Percentiles rank a stretch among this genome's conserved stretches.
phyloP scores from a whole-genome alignment of 768 basidiomycete species.

The Clitopilus hobsonii region DNA sequence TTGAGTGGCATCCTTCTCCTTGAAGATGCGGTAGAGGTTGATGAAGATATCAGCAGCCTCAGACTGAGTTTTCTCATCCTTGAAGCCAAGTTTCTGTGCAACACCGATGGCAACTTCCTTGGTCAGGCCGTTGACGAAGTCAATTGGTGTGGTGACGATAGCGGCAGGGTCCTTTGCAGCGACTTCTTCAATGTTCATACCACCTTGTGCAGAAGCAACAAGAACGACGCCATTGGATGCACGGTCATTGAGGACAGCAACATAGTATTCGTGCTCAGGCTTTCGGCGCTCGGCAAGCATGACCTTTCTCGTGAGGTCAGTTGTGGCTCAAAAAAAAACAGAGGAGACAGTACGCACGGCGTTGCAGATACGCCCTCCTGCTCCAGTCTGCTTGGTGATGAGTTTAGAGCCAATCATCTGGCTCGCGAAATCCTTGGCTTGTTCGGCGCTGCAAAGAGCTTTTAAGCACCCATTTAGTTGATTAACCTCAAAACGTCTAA shows the following conservation, averaged over 20 bases:
- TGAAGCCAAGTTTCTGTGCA: slow-evolving; percentile 91
- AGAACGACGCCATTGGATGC: slow-evolving; percentile 84
- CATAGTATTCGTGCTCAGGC: slow-evolving; percentile 96
- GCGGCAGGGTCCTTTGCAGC: slow-evolving; percentile 92
- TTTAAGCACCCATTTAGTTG: neutral
- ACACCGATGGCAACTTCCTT: slow-evolving; percentile 66
- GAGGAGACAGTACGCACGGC: slow-evolving; percentile 53
- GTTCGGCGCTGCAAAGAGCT: slow-evolving; percentile 56
- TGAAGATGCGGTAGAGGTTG: slow-evolving; percentile 94
- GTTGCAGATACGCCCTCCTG: slow-evolving; percentile 88
- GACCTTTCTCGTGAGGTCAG: slow-evolving; percentile 46
- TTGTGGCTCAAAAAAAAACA: neutral
- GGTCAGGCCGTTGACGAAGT: slow-evolving; percentile 77
- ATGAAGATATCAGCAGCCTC: slow-evolving; percentile 93
- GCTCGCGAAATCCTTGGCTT: slow-evolving; percentile 80
- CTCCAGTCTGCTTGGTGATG: slow-evolving; percentile 98
- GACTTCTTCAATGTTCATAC: slow-evolving; percentile 99
- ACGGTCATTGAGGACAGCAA: slow-evolving; percentile 95
- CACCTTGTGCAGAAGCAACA: slow-evolving; percentile 91
- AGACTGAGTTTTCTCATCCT: slow-evolving; percentile 59
- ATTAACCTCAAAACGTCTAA: slow-evolving; percentile 23
- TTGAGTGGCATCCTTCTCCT: slow-evolving; percentile 98
- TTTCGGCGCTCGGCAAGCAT: slow-evolving; percentile 97
- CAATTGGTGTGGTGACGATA: slow-evolving; percentile 93
- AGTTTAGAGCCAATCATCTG: slow-evolving; percentile 95